Evolutionary conservation across 2,329 filamentous ascomycete genomes (phyloP).

Genomic region (Sporothrix inflata): DNA sequence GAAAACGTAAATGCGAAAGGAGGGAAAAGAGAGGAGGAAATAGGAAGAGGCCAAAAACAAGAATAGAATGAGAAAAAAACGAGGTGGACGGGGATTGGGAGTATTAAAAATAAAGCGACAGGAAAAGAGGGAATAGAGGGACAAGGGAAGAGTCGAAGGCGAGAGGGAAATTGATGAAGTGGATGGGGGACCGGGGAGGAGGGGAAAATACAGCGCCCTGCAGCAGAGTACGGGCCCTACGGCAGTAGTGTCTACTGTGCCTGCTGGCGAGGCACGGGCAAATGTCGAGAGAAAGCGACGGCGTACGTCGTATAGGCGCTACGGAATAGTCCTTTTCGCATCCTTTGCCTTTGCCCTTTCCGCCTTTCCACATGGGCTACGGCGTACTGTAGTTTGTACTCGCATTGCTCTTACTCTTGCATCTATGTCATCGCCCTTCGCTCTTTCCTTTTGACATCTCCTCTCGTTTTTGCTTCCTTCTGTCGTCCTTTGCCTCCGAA

Average conservation of each 20-base stretch:
- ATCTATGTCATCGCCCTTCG: background rate
- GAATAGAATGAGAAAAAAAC: slow-evolving; percentile 22
- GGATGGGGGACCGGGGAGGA: background rate
- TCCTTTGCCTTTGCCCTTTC: background rate
- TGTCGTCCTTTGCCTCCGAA: slow-evolving; percentile 20
- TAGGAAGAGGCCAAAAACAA: background rate
- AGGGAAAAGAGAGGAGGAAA: slow-evolving; percentile 13
- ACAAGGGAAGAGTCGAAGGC: background rate
- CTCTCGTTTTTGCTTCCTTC: background rate
- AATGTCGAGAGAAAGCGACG: background rate
- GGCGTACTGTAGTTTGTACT: background rate
- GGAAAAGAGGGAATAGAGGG: slow-evolving; percentile 3
- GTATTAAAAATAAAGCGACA: slow-evolving; percentile 15
- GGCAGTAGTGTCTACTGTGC: background rate
- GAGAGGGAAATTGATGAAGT: background rate
- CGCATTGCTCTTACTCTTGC: background rate
- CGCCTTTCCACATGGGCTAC: background rate
- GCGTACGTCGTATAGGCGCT: background rate
- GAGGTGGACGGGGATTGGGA: slow-evolving; percentile 28
- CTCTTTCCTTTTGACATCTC: background rate
- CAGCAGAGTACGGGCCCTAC: background rate
- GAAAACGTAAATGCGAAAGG: slow-evolving; percentile 3
- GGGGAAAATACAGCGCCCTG: slow-evolving; percentile 10
- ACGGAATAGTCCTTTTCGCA: background rate
- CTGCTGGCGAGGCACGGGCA: background rate